These are phyloP conservation scores for Phytophthora pistaciae DNA, from an alignment of 352 stramenopile genomes.

Conservation along the genomic window DNA sequence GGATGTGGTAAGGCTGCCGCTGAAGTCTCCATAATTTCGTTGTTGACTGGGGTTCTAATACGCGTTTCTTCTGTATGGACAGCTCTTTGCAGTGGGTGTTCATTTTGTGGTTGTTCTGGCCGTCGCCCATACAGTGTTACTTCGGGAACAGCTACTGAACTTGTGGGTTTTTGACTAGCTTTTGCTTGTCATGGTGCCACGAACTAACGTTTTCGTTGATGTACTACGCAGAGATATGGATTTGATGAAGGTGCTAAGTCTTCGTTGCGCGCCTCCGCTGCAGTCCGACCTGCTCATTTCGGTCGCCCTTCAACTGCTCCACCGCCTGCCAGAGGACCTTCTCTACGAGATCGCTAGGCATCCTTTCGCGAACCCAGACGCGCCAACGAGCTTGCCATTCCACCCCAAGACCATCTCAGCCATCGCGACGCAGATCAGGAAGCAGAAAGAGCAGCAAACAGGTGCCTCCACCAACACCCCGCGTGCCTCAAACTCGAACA, in stretches of 20 bases:
- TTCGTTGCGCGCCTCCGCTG: constrained; percentile 81
- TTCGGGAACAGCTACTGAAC: constrained; percentile 85
- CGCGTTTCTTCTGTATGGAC: neutral
- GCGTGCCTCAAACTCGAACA: constrained; percentile 7
- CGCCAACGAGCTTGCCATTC: constrained; percentile 61
- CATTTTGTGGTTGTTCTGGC: constrained; percentile 93
- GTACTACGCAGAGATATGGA: constrained; percentile 72
- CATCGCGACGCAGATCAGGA: constrained; percentile 56
- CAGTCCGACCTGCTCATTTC: constrained; percentile 89
- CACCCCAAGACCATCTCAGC: constrained; percentile 57
- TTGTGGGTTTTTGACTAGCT: constrained; percentile 46
- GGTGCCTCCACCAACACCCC: constrained; percentile 1
- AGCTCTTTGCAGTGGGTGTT: constrained; percentile 92
- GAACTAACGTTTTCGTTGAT: constrained; percentile 1
- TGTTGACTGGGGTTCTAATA: neutral
- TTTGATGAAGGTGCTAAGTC: constrained; percentile 91
- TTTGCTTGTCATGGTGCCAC: neutral
- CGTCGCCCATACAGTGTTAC: constrained; percentile 88
- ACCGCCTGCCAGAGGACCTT: constrained; percentile 87
- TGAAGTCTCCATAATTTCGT: too few relatives aligned
- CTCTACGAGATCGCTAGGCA: constrained; percentile 89
- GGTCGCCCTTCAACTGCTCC: constrained; percentile 85
- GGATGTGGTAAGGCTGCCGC: constrained; percentile 92
- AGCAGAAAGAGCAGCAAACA: constrained; percentile 34
- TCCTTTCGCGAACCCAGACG: constrained; percentile 79